Percentiles rank a stretch among this genome's conserved stretches.
Conservation (phyloP, 768 basidiomycete species). For the Leccinum subtestaceum region DNA sequence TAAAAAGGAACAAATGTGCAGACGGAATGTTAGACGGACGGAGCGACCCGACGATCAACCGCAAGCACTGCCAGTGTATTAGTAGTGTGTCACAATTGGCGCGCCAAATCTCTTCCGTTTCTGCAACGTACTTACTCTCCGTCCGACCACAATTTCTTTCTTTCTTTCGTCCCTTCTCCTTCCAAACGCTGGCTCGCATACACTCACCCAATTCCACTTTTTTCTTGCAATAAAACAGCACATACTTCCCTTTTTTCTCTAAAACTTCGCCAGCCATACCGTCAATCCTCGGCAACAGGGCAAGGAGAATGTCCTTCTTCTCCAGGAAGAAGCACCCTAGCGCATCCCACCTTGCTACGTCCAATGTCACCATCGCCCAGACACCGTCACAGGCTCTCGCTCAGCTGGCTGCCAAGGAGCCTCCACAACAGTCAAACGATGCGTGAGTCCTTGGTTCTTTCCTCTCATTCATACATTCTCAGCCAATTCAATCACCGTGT, state of each 20-base stretch:
- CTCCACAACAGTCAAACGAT: slow-evolving; percentile 32
- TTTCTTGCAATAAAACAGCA: slow-evolving; percentile 12
- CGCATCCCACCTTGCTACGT: slow-evolving; percentile 39
- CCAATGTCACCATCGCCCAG: slow-evolving; percentile 56
- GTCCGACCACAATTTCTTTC: slow-evolving; percentile 11
- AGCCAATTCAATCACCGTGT: neutral
- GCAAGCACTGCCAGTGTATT: too few relatives aligned
- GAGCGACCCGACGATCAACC: neutral
- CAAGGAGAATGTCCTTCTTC: slow-evolving; percentile 92
- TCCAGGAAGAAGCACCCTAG: slow-evolving; percentile 78
- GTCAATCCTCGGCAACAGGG: slow-evolving; percentile 58
- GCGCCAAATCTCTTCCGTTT: slow-evolving; percentile 18
- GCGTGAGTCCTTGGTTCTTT: slow-evolving; percentile 30
- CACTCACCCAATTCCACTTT: slow-evolving; percentile 1
- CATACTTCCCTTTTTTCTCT: slow-evolving; percentile 15
- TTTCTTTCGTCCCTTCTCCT: slow-evolving; percentile 1
- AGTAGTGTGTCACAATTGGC: slow-evolving; percentile 10
- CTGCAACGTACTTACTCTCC: slow-evolving; percentile 11
- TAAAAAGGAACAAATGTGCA: neutral
- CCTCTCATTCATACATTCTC: slow-evolving; percentile 3
- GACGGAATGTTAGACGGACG: slow-evolving; percentile 1
- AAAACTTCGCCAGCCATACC: slow-evolving; percentile 52
- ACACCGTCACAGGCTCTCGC: slow-evolving; percentile 68
- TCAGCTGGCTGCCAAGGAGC: slow-evolving; percentile 43
- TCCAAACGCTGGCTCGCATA: slow-evolving; percentile 26